Base-by-base conservation (phyloP, 768 basidiomycete genomes). In the Lentinula raphanica region DNA sequence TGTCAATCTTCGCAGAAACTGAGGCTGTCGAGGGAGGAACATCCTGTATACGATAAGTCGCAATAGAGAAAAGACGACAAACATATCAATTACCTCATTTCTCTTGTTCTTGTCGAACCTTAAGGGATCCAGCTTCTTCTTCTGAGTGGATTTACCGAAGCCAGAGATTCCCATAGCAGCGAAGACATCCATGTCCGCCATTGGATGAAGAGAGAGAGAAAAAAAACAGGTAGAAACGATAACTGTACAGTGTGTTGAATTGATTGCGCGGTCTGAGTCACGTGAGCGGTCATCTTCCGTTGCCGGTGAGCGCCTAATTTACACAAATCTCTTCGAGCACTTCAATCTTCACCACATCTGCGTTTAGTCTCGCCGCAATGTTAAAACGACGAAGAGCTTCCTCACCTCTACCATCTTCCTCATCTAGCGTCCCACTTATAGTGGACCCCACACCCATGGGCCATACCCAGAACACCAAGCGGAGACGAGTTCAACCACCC, bases 101-200 rank as follows among this genome's bases (percentile, higher is more conserved):
- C 87, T 79, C 72, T 85, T 89, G 69, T 77, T 86, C 71, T 84
- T 89, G 71, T 91, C 88, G 62, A 92, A 90, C 59, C 89, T 76
- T n/a, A 78, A 69, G n/a, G 87, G 85, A 68, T 91, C 87, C 21
- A 92, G 78, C 67, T 81, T 72, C 60, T 78, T 84, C 72, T 85
- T 85, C 69, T 84, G 80, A 25, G 73, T 66, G 44, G 85, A 71
- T 73, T 92, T 94, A 25, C 92, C 92, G 67, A 94, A 94, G 23
- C 88, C 88, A 65, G 83, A 65, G 58, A 94, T 89, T 5, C 92
- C 92, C 87, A 94, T 92, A 11, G 87, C 83, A 2, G 87, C 84
- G 65, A 92, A 80, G 19, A 92, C 72, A 60, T 92, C 90, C 73
- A 79, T 78, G 70, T 86, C 82, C 25, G 70, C 70, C 82, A 83